Percentiles rank a stretch among this genome's conserved stretches.
Evolutionary conservation across 2,329 filamentous ascomycete genomes (phyloP).

Genomic region (Pseudopyrenochaeta lycopersici): DNA sequence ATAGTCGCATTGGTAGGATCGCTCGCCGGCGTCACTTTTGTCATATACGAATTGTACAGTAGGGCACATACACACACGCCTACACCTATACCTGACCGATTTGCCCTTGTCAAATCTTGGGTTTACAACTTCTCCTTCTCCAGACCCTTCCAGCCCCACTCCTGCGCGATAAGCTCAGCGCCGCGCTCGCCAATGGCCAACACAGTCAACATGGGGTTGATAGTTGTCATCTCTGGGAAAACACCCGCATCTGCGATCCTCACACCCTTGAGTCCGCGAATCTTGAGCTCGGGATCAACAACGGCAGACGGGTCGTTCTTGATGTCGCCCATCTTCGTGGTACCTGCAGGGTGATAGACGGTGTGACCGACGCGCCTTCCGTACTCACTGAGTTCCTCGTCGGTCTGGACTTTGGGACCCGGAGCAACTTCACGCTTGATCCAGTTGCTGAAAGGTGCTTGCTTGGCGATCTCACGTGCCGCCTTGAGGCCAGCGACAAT

Average conservation of each 20-base stretch:
- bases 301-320: conserved; percentile 75
- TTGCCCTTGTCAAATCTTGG: not conserved
- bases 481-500: conserved; percentile 80
- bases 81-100: not conserved
- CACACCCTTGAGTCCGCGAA: conserved; percentile 76
- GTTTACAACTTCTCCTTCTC: conserved; percentile 63
- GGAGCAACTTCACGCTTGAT: conserved; percentile 84
- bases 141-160: conserved; percentile 71
- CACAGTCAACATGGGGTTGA: conserved; percentile 93
- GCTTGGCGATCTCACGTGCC: conserved; percentile 77
- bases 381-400: conserved; percentile 84
- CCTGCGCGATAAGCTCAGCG: conserved; percentile 82
- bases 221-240: conserved; percentile 85
- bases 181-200: conserved; percentile 83
- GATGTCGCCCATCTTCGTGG: conserved; percentile 87
- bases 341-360: conserved; percentile 89
- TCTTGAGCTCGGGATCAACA: conserved; percentile 77
- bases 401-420: conserved; percentile 75
- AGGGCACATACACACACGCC: not conserved
- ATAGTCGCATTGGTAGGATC: not conserved
- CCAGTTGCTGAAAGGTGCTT: conserved; percentile 82
- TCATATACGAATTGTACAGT: not conserved
- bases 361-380: conserved; percentile 84
- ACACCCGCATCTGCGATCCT: conserved; percentile 87
- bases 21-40: not conserved